phyloP scores from a whole-genome alignment of 495 filamentous ascomycete species.

The Bathelium albidoporum region DNA sequence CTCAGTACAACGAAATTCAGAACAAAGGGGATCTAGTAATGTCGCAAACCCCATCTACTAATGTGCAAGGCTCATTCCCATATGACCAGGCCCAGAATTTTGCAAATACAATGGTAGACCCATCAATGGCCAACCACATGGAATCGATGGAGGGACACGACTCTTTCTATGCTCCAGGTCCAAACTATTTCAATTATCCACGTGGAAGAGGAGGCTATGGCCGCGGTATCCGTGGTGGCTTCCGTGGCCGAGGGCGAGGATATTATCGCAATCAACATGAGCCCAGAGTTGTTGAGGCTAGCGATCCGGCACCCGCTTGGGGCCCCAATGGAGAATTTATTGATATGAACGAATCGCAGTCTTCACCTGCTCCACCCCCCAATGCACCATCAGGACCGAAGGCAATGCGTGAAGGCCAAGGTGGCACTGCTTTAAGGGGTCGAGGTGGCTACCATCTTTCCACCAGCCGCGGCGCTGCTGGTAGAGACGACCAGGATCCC shows the following conservation, averaged over 20 bases:
- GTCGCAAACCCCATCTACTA: not conserved
- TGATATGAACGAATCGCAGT: not conserved
- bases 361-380: conserved; percentile 14
- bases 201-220: conserved; percentile 31
- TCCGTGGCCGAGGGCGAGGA: conserved; percentile 32
- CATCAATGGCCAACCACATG: conserved; percentile 7
- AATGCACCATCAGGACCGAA: conserved; percentile 81
- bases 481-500: not conserved
- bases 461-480: not conserved
- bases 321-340: conserved; percentile 12
- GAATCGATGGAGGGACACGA: conserved; percentile 6
- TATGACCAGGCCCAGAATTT: not conserved
- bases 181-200: not conserved
- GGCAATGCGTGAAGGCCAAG: conserved; percentile 78
- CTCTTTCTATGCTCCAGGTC: not conserved
- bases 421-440: conserved; percentile 56
- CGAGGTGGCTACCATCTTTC: conserved; percentile 27
- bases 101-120: not conserved
- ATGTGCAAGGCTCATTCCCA: not conserved
- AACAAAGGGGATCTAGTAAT: not conserved
- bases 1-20: not conserved
- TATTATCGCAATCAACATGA: conserved; percentile 33
- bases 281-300: conserved; percentile 11
- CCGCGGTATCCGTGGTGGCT: conserved; percentile 43
- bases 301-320: not conserved